phyloP scores from a whole-genome alignment of 1,284 basidiomycete genomes.

The Sporisorium reilianum region DNA sequence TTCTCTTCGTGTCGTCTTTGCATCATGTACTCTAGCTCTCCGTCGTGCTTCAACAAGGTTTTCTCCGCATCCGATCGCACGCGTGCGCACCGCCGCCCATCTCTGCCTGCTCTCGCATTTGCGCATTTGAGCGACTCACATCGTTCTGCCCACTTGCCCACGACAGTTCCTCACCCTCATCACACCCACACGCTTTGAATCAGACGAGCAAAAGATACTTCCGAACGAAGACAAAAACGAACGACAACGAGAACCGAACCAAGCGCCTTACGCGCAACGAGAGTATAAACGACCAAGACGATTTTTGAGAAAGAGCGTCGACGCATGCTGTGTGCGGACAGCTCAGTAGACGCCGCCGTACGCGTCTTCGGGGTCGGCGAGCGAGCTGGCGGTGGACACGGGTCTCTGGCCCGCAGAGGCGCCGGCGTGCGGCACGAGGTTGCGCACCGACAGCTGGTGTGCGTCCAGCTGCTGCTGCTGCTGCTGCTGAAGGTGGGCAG shows the following conservation, averaged over 20 bases:
- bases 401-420: slow-evolving; percentile 47
- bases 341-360: slow-evolving; percentile 59
- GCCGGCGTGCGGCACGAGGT: slow-evolving; percentile 27
- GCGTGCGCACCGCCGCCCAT: too few relatives aligned
- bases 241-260: too few relatives aligned
- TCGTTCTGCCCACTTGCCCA: too few relatives aligned
- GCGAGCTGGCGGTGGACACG: slow-evolving; percentile 46
- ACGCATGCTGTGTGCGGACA: background rate
- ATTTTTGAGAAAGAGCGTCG: background rate
- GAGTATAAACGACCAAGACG: background rate
- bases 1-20: too few relatives aligned
- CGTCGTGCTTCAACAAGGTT: background rate
- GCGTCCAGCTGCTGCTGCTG: slow-evolving; percentile 5
- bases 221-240: too few relatives aligned
- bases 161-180: too few relatives aligned
- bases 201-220: too few relatives aligned
- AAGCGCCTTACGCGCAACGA: too few relatives aligned
- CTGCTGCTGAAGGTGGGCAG: slow-evolving; percentile 8
- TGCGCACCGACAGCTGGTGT: slow-evolving; percentile 39
- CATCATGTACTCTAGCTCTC: background rate
- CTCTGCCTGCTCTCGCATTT: too few relatives aligned
- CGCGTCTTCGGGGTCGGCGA: slow-evolving; percentile 53
- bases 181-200: too few relatives aligned
- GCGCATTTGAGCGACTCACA: too few relatives aligned
- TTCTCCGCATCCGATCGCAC: too few relatives aligned